phyloP scores from a whole-genome alignment of 2,329 filamentous ascomycete species.

The Emergomyces africanus region DNA sequence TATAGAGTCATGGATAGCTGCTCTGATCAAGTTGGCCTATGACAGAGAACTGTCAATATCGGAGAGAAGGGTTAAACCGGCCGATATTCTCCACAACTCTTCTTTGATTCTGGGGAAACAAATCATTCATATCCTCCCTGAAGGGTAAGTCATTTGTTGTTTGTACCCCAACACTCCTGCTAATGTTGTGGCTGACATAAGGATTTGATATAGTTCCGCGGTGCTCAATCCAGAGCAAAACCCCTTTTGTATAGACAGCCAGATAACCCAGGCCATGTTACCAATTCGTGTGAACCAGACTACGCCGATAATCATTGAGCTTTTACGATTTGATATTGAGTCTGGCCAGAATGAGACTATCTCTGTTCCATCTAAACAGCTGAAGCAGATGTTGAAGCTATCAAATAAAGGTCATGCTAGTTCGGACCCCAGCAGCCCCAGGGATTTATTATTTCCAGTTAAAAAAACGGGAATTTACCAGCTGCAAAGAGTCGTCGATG shows the following conservation, averaged over 20 bases:
- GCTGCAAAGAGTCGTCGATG: conserved; percentile 73
- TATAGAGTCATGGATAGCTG: conserved; percentile 58
- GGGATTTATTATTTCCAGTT: conserved; percentile 58
- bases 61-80: conserved; percentile 83
- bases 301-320: conserved; percentile 72
- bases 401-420: conserved; percentile 45
- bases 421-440: conserved; percentile 40
- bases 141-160: conserved; percentile 48
- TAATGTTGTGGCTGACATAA: conserved; percentile 15
- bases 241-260: conserved; percentile 67
- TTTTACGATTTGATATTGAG: conserved; percentile 76
- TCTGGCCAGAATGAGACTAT: conserved; percentile 70
- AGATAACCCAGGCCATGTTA: conserved; percentile 49
- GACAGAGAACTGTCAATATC: conserved; percentile 87
- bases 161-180: background rate
- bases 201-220: conserved; percentile 52
- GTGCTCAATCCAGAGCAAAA: conserved; percentile 68
- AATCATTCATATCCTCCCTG: conserved; percentile 93
- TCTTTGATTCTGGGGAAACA: conserved; percentile 92
- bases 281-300: conserved; percentile 93
- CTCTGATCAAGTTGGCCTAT: conserved; percentile 68
- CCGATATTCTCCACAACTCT: conserved; percentile 76
- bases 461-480: conserved; percentile 84
- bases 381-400: conserved; percentile 62
- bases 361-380: conserved; percentile 57